Evolutionary conservation across 331 rosid genomes (phyloP).

Genomic region (Pyrus hybrid): DNA sequence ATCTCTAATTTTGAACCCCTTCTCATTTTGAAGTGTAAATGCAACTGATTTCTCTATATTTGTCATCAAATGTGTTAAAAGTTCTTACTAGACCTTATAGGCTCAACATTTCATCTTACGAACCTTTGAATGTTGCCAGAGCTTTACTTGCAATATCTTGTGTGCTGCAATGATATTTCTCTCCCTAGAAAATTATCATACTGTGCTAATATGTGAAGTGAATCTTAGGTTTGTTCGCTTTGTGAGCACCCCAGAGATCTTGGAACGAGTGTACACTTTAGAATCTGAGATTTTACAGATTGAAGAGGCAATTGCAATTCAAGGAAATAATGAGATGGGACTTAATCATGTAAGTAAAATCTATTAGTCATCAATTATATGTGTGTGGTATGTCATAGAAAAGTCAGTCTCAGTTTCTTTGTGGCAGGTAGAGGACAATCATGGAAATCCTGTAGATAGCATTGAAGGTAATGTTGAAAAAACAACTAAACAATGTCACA

Average conservation of each 20-base stretch:
- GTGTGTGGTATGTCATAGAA: neutral
- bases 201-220: conserved; percentile 14
- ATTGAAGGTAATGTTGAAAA: conserved; percentile 45
- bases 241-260: conserved; percentile 89
- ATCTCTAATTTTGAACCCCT: neutral
- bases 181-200: neutral
- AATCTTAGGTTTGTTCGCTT: conserved; percentile 85
- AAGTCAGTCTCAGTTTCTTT: conserved; percentile 23
- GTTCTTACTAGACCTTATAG: neutral
- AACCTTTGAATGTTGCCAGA: neutral
- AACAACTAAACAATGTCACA: neutral
- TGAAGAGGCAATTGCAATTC: conserved; percentile 91
- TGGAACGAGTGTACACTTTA: conserved; percentile 79
- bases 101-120: neutral
- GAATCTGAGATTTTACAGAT: conserved; percentile 94
- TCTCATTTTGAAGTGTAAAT: neutral
- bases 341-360: conserved; percentile 47
- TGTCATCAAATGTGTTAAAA: neutral
- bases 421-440: conserved; percentile 68
- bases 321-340: conserved; percentile 66
- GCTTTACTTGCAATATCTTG: conserved; percentile 12
- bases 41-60: neutral
- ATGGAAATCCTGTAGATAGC: conserved; percentile 51
- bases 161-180: neutral
- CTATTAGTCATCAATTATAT: conserved; percentile 1